These are phyloP conservation scores for Yamadazyma olivae DNA, from an alignment of 805 yeast species.

Conservation along the genomic window DNA sequence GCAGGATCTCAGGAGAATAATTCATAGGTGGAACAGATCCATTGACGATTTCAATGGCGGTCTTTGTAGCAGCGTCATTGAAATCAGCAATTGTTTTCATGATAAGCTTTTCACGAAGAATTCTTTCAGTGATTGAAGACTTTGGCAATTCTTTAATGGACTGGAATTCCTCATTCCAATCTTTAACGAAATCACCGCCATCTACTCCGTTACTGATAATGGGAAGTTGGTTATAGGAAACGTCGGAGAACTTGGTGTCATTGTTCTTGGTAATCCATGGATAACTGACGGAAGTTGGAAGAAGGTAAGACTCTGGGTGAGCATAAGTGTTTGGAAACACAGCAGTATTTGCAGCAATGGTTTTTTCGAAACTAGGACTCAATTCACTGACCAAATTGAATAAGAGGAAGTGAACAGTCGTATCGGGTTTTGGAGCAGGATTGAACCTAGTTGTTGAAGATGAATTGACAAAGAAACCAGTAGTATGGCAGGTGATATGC, in stretches of 20 bases:
- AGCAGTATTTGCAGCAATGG: slow-evolving; percentile 50
- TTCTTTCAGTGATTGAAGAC: slow-evolving; percentile 57
- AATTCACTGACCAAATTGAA: slow-evolving; percentile 57
- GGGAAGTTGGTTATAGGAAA: slow-evolving; percentile 57
- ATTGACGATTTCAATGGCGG: slow-evolving; percentile 72
- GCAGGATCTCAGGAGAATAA: slow-evolving; percentile 62
- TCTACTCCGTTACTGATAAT: slow-evolving; percentile 55
- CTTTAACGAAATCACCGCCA: slow-evolving; percentile 58
- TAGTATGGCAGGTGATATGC: slow-evolving; percentile 72
- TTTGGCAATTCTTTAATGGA: slow-evolving; percentile 70
- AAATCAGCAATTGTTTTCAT: slow-evolving; percentile 74
- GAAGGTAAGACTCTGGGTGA: slow-evolving; percentile 53
- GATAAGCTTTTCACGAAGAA: slow-evolving; percentile 71
- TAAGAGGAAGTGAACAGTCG: slow-evolving; percentile 47
- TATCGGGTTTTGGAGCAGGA: slow-evolving; percentile 46
- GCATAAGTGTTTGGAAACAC: slow-evolving; percentile 34
- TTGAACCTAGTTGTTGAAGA: slow-evolving; percentile 69
- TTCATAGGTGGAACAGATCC: slow-evolving; percentile 78
- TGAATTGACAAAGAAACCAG: slow-evolving; percentile 79
- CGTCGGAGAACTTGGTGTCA: slow-evolving; percentile 44
- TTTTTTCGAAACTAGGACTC: slow-evolving; percentile 60
- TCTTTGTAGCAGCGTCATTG: slow-evolving; percentile 68
- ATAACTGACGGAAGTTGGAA: slow-evolving; percentile 62
- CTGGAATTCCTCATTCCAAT: slow-evolving; percentile 92
- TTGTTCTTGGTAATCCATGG: slow-evolving; percentile 71